Evolutionary conservation across 1,284 basidiomycete species (phyloP).

Genomic region (Cystobasidium sp.): DNA sequence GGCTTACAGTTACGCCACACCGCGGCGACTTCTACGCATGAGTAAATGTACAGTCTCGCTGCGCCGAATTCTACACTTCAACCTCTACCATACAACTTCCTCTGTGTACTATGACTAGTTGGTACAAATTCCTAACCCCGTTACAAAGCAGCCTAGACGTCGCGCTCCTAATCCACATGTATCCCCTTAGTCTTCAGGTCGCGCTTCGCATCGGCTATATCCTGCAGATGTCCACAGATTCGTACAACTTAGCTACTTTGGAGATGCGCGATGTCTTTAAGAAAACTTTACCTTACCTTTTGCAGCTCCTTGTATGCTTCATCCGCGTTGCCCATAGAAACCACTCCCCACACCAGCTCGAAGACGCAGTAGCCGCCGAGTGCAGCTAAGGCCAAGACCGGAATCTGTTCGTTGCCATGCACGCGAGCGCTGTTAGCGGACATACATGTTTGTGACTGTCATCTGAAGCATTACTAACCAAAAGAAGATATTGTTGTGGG

Average conservation of each 20-base stretch:
- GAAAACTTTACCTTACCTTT: background rate
- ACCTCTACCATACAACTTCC: too few relatives aligned
- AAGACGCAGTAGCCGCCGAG: slow-evolving; percentile 39
- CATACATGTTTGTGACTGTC: background rate
- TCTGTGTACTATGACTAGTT: too few relatives aligned
- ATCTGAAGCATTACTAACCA: background rate
- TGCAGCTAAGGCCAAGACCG: slow-evolving; percentile 16
- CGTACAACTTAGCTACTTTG: background rate
- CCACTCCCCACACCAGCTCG: slow-evolving; percentile 33
- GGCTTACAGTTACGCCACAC: background rate
- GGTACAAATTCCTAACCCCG: too few relatives aligned
- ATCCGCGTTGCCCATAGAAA: slow-evolving; percentile 35
- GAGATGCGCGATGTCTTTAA: background rate
- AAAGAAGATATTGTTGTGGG: background rate
- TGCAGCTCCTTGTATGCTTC: slow-evolving; percentile 32
- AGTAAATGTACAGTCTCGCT: too few relatives aligned
- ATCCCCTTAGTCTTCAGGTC: slow-evolving; percentile 30
- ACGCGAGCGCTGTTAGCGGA: too few relatives aligned
- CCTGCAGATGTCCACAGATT: slow-evolving; percentile 10
- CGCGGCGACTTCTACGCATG: background rate
- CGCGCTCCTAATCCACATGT: slow-evolving; percentile 21
- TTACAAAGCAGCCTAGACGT: background rate
- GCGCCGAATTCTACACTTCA: too few relatives aligned
- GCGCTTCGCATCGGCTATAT: slow-evolving; percentile 38
- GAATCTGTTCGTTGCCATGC: slow-evolving; percentile 7